Conservation (phyloP, 768 basidiomycete species). For the Pleurotus pulmonarius region DNA sequence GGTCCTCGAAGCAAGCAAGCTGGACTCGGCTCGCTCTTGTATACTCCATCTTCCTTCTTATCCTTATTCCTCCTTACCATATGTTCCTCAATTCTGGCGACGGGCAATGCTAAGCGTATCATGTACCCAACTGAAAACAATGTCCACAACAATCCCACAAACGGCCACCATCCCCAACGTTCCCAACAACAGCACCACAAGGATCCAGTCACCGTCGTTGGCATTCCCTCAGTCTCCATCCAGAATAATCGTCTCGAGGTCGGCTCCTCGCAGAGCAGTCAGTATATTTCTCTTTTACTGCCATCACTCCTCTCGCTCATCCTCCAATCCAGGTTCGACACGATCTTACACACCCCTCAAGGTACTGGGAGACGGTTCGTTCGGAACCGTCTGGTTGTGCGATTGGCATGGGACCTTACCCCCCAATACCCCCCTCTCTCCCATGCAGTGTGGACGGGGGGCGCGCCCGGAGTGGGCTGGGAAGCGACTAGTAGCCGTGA, state of each 20-base stretch:
- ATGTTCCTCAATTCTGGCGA: constrained; percentile 23
- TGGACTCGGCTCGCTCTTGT: constrained; percentile 9
- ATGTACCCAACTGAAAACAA: constrained; percentile 50
- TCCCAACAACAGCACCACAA: constrained; percentile 33
- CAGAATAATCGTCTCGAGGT: constrained; percentile 67
- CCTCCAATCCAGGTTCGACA: constrained; percentile 55
- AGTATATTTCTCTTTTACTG: constrained; percentile 31
- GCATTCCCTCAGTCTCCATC: constrained; percentile 75
- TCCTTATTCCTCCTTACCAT: constrained; percentile 17
- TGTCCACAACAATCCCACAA: constrained; percentile 30
- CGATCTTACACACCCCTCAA: constrained; percentile 94
- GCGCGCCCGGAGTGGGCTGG: constrained; percentile 92
- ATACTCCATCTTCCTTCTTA: constrained; percentile 6
- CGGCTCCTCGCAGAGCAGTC: constrained; percentile 69
- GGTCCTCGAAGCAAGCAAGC: constrained; percentile 9
- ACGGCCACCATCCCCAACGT: constrained; percentile 22
- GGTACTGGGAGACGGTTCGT: constrained; percentile 96
- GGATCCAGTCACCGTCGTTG: constrained; percentile 64
- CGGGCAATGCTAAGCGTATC: constrained; percentile 58
- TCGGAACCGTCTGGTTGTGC: constrained; percentile 97
- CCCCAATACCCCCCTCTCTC: constrained; percentile 84
- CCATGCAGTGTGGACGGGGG: constrained; percentile 94
- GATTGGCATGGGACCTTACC: constrained; percentile 98
- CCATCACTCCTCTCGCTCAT: constrained; percentile 13
- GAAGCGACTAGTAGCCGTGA: constrained; percentile 93